These are phyloP conservation scores for Sugiyamaella grinbergsii DNA, from an alignment of 1,139 yeast genomes.

Conservation along the genomic window DNA sequence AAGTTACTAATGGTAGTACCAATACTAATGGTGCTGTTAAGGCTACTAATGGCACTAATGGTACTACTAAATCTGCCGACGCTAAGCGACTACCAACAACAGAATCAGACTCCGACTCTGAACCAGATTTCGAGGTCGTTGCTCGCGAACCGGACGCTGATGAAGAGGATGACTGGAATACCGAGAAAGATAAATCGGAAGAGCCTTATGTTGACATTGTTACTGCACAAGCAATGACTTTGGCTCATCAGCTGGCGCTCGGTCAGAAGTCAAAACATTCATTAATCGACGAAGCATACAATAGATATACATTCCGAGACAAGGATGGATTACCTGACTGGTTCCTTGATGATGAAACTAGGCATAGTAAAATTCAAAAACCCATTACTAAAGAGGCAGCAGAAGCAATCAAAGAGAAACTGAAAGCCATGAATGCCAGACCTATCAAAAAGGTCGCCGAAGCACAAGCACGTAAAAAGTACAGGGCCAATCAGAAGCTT, in stretches of 20 bases:
- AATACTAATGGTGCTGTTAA: conserved; percentile 19
- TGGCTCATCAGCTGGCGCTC: conserved; percentile 92
- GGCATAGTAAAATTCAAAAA: conserved; percentile 79
- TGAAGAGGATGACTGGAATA: conserved; percentile 38
- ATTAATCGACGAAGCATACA: conserved; percentile 85
- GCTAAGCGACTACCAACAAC: conserved; percentile 29
- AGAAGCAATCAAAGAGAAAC: conserved; percentile 83
- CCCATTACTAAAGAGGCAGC: conserved; percentile 98
- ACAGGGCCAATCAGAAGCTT: conserved; percentile 85
- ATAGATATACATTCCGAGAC: conserved; percentile 89
- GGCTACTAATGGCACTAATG: conserved; percentile 7
- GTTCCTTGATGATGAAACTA: conserved; percentile 90
- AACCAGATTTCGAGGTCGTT: conserved; percentile 36
- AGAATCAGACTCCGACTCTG: conserved; percentile 29
- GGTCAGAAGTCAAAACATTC: conserved; percentile 86
- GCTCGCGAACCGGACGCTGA: conserved; percentile 34
- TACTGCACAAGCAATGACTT: conserved; percentile 95
- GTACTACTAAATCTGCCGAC: not conserved
- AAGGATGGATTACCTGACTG: conserved; percentile 89
- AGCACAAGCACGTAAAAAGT: conserved; percentile 95
- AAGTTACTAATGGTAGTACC: conserved; percentile 16
- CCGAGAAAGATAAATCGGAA: conserved; percentile 38
- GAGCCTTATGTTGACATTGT: conserved; percentile 65
- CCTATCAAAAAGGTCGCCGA: conserved; percentile 97
- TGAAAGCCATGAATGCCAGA: conserved; percentile 89